phyloP scores from a whole-genome alignment of 1,139 yeast species.

The Taphrina communis region DNA sequence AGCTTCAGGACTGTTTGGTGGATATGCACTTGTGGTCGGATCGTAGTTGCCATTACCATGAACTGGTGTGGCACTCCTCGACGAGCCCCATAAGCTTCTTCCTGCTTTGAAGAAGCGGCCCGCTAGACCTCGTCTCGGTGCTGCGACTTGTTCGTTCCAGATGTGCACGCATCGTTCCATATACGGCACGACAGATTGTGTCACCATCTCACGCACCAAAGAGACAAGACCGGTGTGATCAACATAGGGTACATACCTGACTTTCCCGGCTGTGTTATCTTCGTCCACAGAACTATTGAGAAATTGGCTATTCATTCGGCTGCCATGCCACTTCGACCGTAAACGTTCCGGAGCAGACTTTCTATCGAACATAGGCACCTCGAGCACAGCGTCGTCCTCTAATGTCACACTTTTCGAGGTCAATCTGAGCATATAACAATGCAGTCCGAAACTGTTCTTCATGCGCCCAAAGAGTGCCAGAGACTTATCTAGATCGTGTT shows the following conservation, averaged over 20 bases:
- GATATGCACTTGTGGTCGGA: slow-evolving; percentile 61
- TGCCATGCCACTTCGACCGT: slow-evolving; percentile 29
- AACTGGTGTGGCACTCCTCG: slow-evolving; percentile 44
- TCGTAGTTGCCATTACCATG: slow-evolving; percentile 52
- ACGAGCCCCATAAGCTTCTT: slow-evolving; percentile 60
- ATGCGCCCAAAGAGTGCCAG: slow-evolving; percentile 45
- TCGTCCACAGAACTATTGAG: slow-evolving; percentile 9
- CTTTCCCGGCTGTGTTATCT: background rate
- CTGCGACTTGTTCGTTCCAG: slow-evolving; percentile 75
- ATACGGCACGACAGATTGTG: slow-evolving; percentile 69
- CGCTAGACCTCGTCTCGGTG: slow-evolving; percentile 72
- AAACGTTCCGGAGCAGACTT: slow-evolving; percentile 45
- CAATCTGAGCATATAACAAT: slow-evolving; percentile 47
- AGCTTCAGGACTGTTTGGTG: slow-evolving; percentile 71
- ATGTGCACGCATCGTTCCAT: slow-evolving; percentile 74
- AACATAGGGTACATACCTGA: slow-evolving; percentile 44
- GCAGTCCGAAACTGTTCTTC: slow-evolving; percentile 47
- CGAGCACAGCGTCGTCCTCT: slow-evolving; percentile 19
- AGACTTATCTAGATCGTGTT: slow-evolving; percentile 49
- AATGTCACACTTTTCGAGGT: slow-evolving; percentile 19
- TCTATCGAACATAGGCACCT: slow-evolving; percentile 41
- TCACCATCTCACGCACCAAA: slow-evolving; percentile 62
- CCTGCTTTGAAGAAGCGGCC: slow-evolving; percentile 76
- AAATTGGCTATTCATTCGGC: slow-evolving; percentile 26
- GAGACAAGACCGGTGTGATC: slow-evolving; percentile 56